phyloP scores from a whole-genome alignment of 2,329 filamentous ascomycete species.

The Aureobasidium sp. region DNA sequence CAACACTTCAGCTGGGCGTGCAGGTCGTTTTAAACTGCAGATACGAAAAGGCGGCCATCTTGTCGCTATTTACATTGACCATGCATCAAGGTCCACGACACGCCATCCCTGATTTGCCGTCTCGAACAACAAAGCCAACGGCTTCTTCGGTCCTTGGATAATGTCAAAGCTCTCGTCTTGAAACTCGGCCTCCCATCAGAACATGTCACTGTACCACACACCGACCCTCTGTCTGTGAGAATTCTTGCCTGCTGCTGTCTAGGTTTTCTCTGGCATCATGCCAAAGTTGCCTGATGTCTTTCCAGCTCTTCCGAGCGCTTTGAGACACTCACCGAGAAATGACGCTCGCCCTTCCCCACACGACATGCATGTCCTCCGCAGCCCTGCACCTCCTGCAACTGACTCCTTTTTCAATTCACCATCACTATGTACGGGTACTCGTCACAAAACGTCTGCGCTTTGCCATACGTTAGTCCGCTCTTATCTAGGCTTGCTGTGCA shows the following conservation, averaged over 20 bases:
- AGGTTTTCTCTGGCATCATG: too few species aligned
- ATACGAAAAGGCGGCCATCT: not conserved
- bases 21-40: not conserved
- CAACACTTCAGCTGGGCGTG: not conserved
- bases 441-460: not conserved
- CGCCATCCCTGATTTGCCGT: constrained; percentile 14
- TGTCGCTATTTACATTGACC: constrained; percentile 2
- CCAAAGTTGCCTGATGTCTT: too few species aligned
- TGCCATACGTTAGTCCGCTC: not conserved
- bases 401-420: not conserved
- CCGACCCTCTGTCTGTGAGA: not conserved
- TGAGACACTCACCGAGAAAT: not conserved
- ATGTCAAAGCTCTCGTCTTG: constrained; percentile 1
- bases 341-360: not conserved
- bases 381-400: not conserved
- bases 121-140: constrained; percentile 12
- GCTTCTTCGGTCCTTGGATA: constrained; percentile 4
- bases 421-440: not conserved
- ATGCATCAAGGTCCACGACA: constrained; percentile 1
- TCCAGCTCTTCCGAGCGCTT: not conserved
- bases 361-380: not conserved
- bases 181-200: constrained; percentile 9
- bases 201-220: constrained; percentile 1
- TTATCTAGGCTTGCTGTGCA: constrained; percentile 9
- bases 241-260: not conserved